Evolutionary conservation across 192 early-diverging fungal genomes (phyloP), one percentile per base, ranked within the genome.

Genomic region (Phycomyces nitens): DNA sequence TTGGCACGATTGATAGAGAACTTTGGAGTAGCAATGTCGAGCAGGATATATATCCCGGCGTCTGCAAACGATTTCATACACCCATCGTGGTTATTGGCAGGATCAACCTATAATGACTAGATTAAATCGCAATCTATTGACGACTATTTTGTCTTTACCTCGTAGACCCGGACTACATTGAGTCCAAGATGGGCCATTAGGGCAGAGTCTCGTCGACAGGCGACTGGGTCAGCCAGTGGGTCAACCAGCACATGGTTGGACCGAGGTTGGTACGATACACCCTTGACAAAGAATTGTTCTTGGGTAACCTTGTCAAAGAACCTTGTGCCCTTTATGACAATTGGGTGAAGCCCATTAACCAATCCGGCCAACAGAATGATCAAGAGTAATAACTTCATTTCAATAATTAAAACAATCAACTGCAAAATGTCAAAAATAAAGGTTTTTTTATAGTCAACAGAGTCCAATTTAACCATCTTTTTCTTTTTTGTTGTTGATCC

Each of bases 281-380:
- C 86, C 69, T 86, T 87, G 80, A 87, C 70, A 57, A 83, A 87
- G 76, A 90, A 88, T 74, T 90, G 85, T 27, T 85, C 77, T 64
- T 86, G 84, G 5, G 83, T 84, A 49, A 85, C 81, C 11, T 74
- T 76, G 69, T 88, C 80, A 71, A 87, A 90, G 65, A 83, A 87
- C 73, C 86, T 88, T 63, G 77, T 72, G 61, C 83, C 85, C 68
- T 88, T 88, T 68, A 84, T 81, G 40, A 78, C 69, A 24, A 88
- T 74, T 29, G 82, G 81, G 65, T 87, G 42, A 47, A 60, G 42
- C 5, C 41, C 59, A 12, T 50, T 34, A 34, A 34, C 29, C 2
- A 7, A 34, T 7, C 29, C 29, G 2, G 29, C 29, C 29, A 34
- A 7, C 2, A 34, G 7, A 34, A 34, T 7, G 29, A 34, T 2